Evolutionary conservation across 495 filamentous ascomycete genomes (phyloP).

Genomic region (Lophiotrema nucula): DNA sequence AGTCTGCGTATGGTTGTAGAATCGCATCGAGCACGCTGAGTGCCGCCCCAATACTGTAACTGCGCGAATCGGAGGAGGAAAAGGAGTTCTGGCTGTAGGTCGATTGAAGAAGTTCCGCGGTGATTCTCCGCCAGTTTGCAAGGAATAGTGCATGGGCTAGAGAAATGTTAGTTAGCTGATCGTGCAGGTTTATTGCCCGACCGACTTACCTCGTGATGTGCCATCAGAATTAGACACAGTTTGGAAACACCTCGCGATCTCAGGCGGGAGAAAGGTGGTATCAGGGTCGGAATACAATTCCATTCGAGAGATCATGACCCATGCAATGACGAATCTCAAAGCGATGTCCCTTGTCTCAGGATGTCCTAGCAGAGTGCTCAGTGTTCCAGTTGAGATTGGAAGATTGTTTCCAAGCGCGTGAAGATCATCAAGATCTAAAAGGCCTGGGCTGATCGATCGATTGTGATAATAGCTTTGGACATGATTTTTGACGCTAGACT

Average conservation of each 20-base stretch:
- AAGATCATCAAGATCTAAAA: conserved; percentile 27
- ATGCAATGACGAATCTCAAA: conserved; percentile 38
- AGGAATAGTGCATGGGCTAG: conserved; percentile 32
- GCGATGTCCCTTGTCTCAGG: conserved; percentile 31
- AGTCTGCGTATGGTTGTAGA: conserved; percentile 33
- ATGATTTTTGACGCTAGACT: conserved; percentile 43
- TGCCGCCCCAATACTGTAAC: conserved; percentile 27
- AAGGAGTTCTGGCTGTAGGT: conserved; percentile 30
- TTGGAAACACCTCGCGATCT: conserved; percentile 24
- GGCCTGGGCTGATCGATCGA: conserved; percentile 14
- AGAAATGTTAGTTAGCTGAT: conserved; percentile 11
- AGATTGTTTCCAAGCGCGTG: conserved; percentile 26
- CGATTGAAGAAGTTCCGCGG: conserved; percentile 37
- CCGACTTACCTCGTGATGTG: conserved; percentile 16
- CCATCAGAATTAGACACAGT: conserved; percentile 22
- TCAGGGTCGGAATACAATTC: conserved; percentile 7
- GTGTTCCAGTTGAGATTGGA: conserved; percentile 25
- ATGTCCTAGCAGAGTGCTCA: conserved; percentile 36
- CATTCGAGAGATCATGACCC: conserved; percentile 37
- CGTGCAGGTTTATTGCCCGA: no score
- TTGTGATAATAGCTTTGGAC: conserved; percentile 44
- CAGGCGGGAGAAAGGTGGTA: conserved; percentile 38
- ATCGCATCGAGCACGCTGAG: conserved; percentile 30
- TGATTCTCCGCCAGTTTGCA: conserved; percentile 40
- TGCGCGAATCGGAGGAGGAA: conserved; percentile 30